Base-by-base conservation (phyloP, 345 rosid species). In the Populus alba region DNA sequence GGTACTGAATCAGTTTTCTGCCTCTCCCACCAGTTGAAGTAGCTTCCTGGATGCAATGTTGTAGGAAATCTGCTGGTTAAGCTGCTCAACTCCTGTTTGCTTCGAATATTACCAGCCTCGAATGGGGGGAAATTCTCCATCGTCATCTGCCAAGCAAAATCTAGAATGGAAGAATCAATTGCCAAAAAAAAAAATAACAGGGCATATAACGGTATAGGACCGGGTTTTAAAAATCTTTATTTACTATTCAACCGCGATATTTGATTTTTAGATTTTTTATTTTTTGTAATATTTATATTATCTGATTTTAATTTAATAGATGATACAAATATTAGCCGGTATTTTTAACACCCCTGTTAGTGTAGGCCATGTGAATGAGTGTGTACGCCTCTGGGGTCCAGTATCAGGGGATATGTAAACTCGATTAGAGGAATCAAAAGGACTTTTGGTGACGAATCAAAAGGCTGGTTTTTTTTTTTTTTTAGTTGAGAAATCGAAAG, bases 111-210 rank as follows among this genome's bases (percentile, higher is more conserved):
- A 11, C 11, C 27, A n/a, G 23, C 27, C 63, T 57, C 27, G 5
- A 9, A 57, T 12, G 31, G 69, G 0, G 16, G 23, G 0, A 15
- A 68, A 55, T 67, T 77, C 81, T 0, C 75, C 85, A 7, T 86
- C 87, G 2, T 86, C 86, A 6, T 89, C 89, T 3, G 86, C 87
- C 15, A 45, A 83, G 82, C 79, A 86, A 81, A 81, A 89, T 76
- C 37, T 33, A 33, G 37, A 33, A 33, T 33, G 37, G 6, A 33
- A 33, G 37, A 33, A 33, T 33, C 37, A 4, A 33, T 4, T 33
- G 37, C 37, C 37, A 33, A 33, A 4, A 33, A 27, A 33, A 27
- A 33, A 4, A 0, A 33, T 33, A 33, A 33, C 37, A 33, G 37
- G 37, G 37, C 37, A 33, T 33, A 6, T 4, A 33, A 33, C 37